Percentiles rank a stretch among this genome's conserved stretches.
phyloP scores from a whole-genome alignment of 2,329 filamentous ascomycete species.

The Graphiopsis chlorocephala region DNA sequence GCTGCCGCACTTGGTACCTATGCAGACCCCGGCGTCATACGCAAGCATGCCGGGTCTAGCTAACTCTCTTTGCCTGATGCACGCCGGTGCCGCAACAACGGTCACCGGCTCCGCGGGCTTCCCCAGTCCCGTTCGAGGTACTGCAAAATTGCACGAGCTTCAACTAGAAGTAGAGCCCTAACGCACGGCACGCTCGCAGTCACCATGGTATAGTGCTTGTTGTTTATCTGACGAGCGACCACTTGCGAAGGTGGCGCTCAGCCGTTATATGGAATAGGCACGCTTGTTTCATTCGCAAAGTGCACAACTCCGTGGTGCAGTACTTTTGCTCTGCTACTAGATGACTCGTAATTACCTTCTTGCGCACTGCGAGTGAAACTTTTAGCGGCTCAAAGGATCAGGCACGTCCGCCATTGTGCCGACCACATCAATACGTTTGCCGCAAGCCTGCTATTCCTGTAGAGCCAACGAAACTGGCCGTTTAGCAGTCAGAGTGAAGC shows the following conservation, averaged over 20 bases:
- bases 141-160: constrained; percentile 15
- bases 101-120: constrained; percentile 12
- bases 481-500: background rate
- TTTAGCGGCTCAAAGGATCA: constrained; percentile 8
- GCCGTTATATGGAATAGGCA: background rate
- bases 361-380: constrained; percentile 9
- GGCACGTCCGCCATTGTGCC: constrained; percentile 3
- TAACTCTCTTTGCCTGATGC: constrained; percentile 14
- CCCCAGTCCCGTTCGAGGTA: constrained; percentile 14
- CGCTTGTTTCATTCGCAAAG: background rate
- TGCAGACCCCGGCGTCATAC: constrained; percentile 12
- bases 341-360: constrained; percentile 13
- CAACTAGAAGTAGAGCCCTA: background rate
- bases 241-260: background rate
- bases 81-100: constrained; percentile 15
- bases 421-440: background rate
- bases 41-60: constrained; percentile 13
- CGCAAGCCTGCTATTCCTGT: background rate
- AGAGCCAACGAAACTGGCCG: background rate
- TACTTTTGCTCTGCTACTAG: background rate
- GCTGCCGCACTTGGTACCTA: constrained; percentile 5
- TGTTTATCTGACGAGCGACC: background rate
- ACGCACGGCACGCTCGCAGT: constrained; percentile 2
- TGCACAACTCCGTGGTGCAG: background rate
- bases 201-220: constrained; percentile 1